Evolutionary conservation across 2,329 filamentous ascomycete genomes (phyloP), one percentile per base, ranked within the genome.

Genomic region (Helotiales sp.): DNA sequence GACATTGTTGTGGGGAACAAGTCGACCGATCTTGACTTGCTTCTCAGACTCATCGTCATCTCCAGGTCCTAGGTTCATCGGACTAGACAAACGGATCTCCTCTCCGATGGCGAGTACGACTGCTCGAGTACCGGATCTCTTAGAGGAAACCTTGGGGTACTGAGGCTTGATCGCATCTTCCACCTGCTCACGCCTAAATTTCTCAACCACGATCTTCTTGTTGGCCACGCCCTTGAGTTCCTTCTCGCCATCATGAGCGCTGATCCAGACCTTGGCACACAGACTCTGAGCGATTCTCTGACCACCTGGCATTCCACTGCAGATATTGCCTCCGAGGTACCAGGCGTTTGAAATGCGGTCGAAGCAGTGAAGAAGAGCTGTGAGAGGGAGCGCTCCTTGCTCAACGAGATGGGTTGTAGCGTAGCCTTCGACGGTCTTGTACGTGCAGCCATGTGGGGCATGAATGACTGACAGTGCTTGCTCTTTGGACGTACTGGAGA

Each of bases 331-430:
- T 40, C 87, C 87, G 1, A 89, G 67, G 77, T 86, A 89, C 85
- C 86, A 89, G 0, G 86, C 86, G 52, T 86, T 87, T 22, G 82
- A 78, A 28, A 89, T 83, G 8, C 79, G 79, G 72, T 90, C 86
- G 77, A 91, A 88, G 62, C 85, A 86, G 75, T 91, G 89, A 17
- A 92, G 80, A 4, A 92, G 83, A 0, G 85, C 84, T 0, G 87
- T 90, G 20, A 92, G 79, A 0, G 88, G 89, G 2, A 90, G 80
- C 0, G 88, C 87, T 1, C 84, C 81, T 72, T 86, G 82, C 1
- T 80, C 75, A 1, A 86, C 79, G 2, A 91, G 84, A 73, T 90
- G 86, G 0, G 83, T 82, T 1, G 83, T 82, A 6, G 84, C 82
- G 74, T 89, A 91, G 6, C 84, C 79, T 32, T 81, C 78, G 10